Evolutionary conservation across 108 stramenopile species (phyloP).

Genomic region (Nitzschia inconspicua): DNA sequence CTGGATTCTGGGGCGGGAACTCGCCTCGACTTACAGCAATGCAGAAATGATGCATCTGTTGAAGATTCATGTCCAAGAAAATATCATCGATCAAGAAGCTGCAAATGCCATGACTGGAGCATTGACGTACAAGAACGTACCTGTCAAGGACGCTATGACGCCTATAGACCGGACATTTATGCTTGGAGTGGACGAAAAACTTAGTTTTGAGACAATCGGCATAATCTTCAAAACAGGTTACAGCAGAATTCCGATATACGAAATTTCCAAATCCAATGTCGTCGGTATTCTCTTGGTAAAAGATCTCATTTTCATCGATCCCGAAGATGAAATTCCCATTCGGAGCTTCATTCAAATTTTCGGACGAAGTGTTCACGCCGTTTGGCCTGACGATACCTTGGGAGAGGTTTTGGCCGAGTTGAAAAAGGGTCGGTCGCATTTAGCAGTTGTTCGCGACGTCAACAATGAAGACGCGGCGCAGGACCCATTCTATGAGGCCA

Average conservation of each 20-base stretch:
- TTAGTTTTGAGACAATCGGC: conserved; percentile 90
- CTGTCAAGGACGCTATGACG: conserved; percentile 94
- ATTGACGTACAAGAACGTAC: conserved; percentile 59
- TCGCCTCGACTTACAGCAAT: conserved; percentile 88
- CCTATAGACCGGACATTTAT: conserved; percentile 89
- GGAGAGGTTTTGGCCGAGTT: conserved; percentile 89
- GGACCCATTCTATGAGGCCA: conserved; percentile 93
- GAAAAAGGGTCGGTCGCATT: conserved; percentile 84
- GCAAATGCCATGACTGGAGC: conserved; percentile 95
- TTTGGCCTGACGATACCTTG: conserved; percentile 84
- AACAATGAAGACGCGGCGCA: conserved; percentile 61
- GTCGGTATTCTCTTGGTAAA: conserved; percentile 96
- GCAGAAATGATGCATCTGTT: conserved; percentile 89
- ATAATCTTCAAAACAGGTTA: conserved; percentile 96
- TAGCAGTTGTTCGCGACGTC: conserved; percentile 92
- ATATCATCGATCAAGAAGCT: conserved; percentile 81
- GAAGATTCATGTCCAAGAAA: conserved; percentile 87
- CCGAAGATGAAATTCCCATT: conserved; percentile 90
- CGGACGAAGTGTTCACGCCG: conserved; percentile 81
- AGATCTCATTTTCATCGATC: conserved; percentile 98
- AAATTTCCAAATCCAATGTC: conserved; percentile 78
- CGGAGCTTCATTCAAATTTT: conserved; percentile 91
- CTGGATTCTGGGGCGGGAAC: conserved; percentile 81
- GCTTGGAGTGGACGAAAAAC: conserved; percentile 82
- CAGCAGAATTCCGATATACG: conserved; percentile 89